Evolutionary conservation across 2,329 filamentous ascomycete species (phyloP).

Genomic region (Colletotrichum graminicola): DNA sequence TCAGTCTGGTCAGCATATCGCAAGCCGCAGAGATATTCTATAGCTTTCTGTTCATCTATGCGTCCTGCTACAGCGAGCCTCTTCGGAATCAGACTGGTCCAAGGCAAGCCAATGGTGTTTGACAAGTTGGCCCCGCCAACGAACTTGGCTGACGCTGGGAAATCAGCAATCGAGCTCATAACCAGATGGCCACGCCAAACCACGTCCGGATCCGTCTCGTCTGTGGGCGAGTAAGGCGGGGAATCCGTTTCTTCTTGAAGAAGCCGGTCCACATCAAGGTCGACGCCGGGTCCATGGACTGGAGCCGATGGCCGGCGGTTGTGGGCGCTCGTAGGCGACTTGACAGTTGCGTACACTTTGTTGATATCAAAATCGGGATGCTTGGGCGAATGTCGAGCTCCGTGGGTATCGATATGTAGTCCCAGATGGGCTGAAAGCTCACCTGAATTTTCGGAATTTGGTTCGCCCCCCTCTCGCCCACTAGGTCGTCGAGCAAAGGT

Average conservation of each 20-base stretch:
- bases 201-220: slow-evolving; percentile 77
- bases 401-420: slow-evolving; percentile 54
- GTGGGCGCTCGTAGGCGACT: slow-evolving; percentile 73
- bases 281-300: slow-evolving; percentile 73
- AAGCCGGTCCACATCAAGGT: slow-evolving; percentile 91
- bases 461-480: slow-evolving; percentile 46
- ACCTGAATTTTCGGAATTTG: slow-evolving; percentile 33
- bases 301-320: slow-evolving; percentile 63
- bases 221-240: slow-evolving; percentile 85
- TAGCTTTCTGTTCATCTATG: slow-evolving; percentile 84
- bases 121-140: slow-evolving; percentile 86
- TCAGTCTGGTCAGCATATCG: slow-evolving; percentile 87
- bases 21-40: slow-evolving; percentile 90
- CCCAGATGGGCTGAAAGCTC: slow-evolving; percentile 52
- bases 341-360: slow-evolving; percentile 85
- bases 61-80: slow-evolving; percentile 80
- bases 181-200: slow-evolving; percentile 82
- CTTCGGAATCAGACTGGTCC: slow-evolving; percentile 80
- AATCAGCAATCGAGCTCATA: slow-evolving; percentile 83
- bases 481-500: slow-evolving; percentile 53
- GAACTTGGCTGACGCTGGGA: slow-evolving; percentile 82
- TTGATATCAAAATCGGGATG: slow-evolving; percentile 82
- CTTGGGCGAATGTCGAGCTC: slow-evolving; percentile 65
- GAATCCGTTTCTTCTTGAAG: slow-evolving; percentile 84
- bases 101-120: slow-evolving; percentile 65